Conservation (phyloP, 306 rosid genomes). For the Prunus dulcis region DNA sequence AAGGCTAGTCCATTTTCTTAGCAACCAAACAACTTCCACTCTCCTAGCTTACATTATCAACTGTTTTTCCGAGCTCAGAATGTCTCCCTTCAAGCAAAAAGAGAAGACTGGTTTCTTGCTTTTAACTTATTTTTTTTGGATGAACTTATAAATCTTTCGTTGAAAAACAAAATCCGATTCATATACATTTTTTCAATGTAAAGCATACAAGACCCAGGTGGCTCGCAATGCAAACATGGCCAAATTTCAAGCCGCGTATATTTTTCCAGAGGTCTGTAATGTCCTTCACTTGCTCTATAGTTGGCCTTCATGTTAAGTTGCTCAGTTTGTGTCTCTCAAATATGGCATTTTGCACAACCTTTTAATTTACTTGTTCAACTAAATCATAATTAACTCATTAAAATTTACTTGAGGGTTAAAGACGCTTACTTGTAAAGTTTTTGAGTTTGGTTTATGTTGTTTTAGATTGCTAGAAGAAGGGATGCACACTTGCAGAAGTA, state of each 20-base stretch:
- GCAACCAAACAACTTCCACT: background rate
- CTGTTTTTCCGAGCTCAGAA: constrained; percentile 38
- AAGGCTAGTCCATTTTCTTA: no score
- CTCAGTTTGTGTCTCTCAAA: background rate
- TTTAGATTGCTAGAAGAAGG: constrained; percentile 84
- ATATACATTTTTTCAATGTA: constrained; percentile 15
- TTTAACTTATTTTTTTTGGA: background rate
- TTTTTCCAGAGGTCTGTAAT: constrained; percentile 82
- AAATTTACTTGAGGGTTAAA: background rate
- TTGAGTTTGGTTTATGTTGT: background rate
- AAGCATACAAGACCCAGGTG: constrained; percentile 77
- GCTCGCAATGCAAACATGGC: constrained; percentile 73
- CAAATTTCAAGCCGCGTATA: constrained; percentile 95
- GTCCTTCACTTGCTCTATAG: background rate
- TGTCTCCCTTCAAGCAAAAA: constrained; percentile 53
- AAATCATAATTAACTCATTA: background rate
- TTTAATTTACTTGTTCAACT: background rate
- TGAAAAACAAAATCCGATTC: background rate
- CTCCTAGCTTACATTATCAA: background rate
- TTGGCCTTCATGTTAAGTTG: background rate
- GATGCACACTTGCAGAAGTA: constrained; percentile 76
- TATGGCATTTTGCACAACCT: background rate
- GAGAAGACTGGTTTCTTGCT: constrained; percentile 40
- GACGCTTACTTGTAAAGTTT: background rate
- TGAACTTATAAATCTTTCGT: background rate